Percentiles rank a stretch among this genome's conserved stretches.
phyloP scores from a whole-genome alignment of 2,329 filamentous ascomycete genomes.

The Sarocladiaceae sp. region DNA sequence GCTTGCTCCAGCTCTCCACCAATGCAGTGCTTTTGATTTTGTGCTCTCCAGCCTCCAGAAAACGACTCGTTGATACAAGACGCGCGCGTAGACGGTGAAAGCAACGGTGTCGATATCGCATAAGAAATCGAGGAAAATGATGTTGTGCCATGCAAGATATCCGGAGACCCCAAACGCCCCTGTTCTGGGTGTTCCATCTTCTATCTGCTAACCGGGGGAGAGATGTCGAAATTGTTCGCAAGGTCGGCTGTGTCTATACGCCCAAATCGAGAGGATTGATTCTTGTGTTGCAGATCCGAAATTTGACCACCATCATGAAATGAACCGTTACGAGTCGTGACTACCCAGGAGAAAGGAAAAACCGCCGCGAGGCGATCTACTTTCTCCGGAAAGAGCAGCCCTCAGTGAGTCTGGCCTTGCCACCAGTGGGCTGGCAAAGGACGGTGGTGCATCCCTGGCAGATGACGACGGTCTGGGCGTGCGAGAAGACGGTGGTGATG shows the following conservation, averaged over 20 bases:
- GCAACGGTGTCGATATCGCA: slow-evolving; percentile 10
- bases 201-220: slow-evolving; percentile 51
- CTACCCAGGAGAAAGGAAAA: slow-evolving; percentile 36
- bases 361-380: slow-evolving; percentile 60
- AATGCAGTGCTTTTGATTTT: slow-evolving; percentile 41
- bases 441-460: slow-evolving; percentile 99
- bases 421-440: slow-evolving; percentile 98
- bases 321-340: slow-evolving; percentile 43
- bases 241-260: slow-evolving; percentile 37
- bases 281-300: slow-evolving; percentile 53
- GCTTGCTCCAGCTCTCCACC: slow-evolving; percentile 53
- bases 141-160: slow-evolving; percentile 68
- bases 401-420: slow-evolving; percentile 98
- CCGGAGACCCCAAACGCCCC: slow-evolving; percentile 71
- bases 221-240: slow-evolving; percentile 40
- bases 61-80: slow-evolving; percentile 40
- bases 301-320: slow-evolving; percentile 41
- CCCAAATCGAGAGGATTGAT: slow-evolving; percentile 39
- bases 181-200: slow-evolving; percentile 61
- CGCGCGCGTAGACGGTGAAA: slow-evolving; percentile 35
- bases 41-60: slow-evolving; percentile 29
- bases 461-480: slow-evolving; percentile 99
- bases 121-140: slow-evolving; percentile 31
- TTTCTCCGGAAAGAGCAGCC: slow-evolving; percentile 99
- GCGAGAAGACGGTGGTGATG: slow-evolving; percentile 99